A percentile compares a stretch with the other conserved stretches of the same genome.
phyloP scores from a whole-genome alignment of 73 alveolate species.

The Blepharisma stoltei region DNA sequence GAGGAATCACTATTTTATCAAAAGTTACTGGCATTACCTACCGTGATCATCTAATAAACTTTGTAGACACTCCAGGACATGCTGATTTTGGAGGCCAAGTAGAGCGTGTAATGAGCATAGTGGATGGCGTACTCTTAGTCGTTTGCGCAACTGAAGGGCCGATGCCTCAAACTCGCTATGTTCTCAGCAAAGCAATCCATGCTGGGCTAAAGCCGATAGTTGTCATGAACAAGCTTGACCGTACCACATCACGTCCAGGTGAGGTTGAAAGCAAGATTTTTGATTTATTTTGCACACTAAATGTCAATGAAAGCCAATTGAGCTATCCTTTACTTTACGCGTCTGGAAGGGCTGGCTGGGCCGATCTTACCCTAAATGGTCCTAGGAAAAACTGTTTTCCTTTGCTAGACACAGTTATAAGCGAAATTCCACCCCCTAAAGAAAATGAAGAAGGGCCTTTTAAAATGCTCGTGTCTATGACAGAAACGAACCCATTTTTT shows the following conservation, averaged over 20 bases:
- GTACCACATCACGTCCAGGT: slow-evolving; percentile 71
- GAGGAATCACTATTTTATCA: slow-evolving; percentile 37
- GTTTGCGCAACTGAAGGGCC: slow-evolving; percentile 92
- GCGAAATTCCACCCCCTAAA: slow-evolving; percentile 64
- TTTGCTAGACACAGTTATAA: slow-evolving; percentile 60
- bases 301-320: slow-evolving; percentile 69
- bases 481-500: slow-evolving; percentile 68
- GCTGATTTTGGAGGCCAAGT: slow-evolving; percentile 88
- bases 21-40: slow-evolving; percentile 56
- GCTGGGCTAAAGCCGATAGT: slow-evolving; percentile 77
- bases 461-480: slow-evolving; percentile 72
- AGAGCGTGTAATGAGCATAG: slow-evolving; percentile 84
- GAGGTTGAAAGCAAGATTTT: slow-evolving; percentile 84
- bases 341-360: slow-evolving; percentile 91
- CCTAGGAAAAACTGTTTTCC: slow-evolving; percentile 56
- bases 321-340: slow-evolving; percentile 79
- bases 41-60: slow-evolving; percentile 48
- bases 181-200: slow-evolving; percentile 73
- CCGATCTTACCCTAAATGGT: slow-evolving; percentile 38
- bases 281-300: slow-evolving; percentile 73
- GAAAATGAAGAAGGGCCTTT: slow-evolving; percentile 47
- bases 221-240: slow-evolving; percentile 81
- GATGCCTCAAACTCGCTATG: slow-evolving; percentile 75
- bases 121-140: slow-evolving; percentile 85
- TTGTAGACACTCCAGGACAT: slow-evolving; percentile 97